Percentiles rank a stretch among this genome's conserved stretches.
phyloP scores from a whole-genome alignment of 108 stramenopile genomes.

The Cyclostephanos invisitatus region DNA sequence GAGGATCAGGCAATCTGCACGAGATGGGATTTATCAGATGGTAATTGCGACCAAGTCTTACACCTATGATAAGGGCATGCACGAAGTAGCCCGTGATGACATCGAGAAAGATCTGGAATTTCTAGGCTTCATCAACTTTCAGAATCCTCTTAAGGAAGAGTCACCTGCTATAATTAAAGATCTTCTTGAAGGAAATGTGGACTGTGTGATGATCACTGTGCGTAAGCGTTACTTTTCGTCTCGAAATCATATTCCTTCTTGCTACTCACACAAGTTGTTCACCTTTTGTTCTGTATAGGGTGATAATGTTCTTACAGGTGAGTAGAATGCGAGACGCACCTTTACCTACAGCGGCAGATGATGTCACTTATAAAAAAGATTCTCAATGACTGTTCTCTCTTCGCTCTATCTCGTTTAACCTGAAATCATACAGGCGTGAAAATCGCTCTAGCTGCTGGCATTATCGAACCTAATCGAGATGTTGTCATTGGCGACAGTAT shows the following conservation, averaged over 20 bases:
- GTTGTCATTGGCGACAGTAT: conserved; percentile 45
- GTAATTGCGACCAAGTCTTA: conserved; percentile 51
- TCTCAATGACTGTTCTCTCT: not conserved
- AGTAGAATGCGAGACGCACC: not conserved
- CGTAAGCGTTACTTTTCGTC: not conserved
- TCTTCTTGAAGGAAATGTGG: conserved; percentile 54
- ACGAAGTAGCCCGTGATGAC: conserved; percentile 47
- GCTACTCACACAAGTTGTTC: not conserved
- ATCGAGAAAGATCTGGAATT: conserved; percentile 55
- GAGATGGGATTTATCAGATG: conserved; percentile 60
- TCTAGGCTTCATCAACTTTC: conserved; percentile 61
- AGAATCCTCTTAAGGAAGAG: conserved; percentile 59
- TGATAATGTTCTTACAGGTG: conserved; percentile 59
- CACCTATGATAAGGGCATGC: conserved; percentile 8
- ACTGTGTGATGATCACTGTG: conserved; percentile 53
- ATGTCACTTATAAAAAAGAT: not conserved
- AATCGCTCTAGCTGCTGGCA: conserved; percentile 62
- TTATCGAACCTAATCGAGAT: conserved; percentile 33
- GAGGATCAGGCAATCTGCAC: conserved; percentile 37
- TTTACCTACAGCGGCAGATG: no score
- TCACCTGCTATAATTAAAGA: conserved; percentile 53
- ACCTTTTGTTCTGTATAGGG: conserved; percentile 24
- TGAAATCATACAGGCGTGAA: conserved; percentile 38
- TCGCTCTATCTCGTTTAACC: not conserved
- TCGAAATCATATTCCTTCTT: not conserved